Evolutionary conservation across 495 filamentous ascomycete genomes (phyloP).

Genomic region (Daldinia bambusicola): DNA sequence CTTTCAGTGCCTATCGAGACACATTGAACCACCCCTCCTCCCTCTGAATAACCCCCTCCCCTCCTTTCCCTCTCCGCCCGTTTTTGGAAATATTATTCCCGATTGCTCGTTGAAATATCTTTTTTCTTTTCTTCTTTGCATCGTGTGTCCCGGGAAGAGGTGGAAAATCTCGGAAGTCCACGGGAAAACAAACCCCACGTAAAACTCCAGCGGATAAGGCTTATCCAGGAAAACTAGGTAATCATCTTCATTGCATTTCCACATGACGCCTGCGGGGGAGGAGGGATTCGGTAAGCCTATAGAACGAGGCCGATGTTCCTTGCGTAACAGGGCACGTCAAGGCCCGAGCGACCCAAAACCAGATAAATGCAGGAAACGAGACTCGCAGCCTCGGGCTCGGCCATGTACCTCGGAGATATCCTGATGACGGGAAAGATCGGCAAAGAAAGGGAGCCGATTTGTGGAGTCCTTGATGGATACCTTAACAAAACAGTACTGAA

Average conservation of each 20-base stretch:
- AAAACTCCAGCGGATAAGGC: slow-evolving; percentile 18
- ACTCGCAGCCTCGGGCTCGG: slow-evolving; percentile 31
- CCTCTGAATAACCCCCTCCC: not conserved
- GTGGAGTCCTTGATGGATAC: slow-evolving; percentile 29
- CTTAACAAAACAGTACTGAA: slow-evolving; percentile 29
- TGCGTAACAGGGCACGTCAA: slow-evolving; percentile 23
- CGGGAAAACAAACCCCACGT: slow-evolving; percentile 21
- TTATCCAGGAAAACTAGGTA: slow-evolving; percentile 22
- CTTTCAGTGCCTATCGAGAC: slow-evolving; percentile 20
- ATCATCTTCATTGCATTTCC: slow-evolving; percentile 14
- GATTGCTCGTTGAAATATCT: slow-evolving; percentile 40
- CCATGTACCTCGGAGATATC: slow-evolving; percentile 41
- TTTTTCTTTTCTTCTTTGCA: slow-evolving; percentile 27
- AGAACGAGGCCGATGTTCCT: slow-evolving; percentile 2
- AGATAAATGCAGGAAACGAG: slow-evolving; percentile 19
- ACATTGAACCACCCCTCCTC: not conserved
- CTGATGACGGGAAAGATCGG: slow-evolving; percentile 40
- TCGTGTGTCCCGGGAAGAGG: slow-evolving; percentile 17
- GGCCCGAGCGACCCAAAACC: slow-evolving; percentile 19
- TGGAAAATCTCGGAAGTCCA: slow-evolving; percentile 16
- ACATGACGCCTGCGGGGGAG: slow-evolving; percentile 13
- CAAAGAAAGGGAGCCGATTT: slow-evolving; percentile 32
- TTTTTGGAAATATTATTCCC: slow-evolving; percentile 20
- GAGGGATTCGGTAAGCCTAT: slow-evolving; percentile 10
- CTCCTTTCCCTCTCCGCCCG: not conserved